Conservation (phyloP, 1,284 basidiomycete species). For the Malassezia pachydermatis region DNA sequence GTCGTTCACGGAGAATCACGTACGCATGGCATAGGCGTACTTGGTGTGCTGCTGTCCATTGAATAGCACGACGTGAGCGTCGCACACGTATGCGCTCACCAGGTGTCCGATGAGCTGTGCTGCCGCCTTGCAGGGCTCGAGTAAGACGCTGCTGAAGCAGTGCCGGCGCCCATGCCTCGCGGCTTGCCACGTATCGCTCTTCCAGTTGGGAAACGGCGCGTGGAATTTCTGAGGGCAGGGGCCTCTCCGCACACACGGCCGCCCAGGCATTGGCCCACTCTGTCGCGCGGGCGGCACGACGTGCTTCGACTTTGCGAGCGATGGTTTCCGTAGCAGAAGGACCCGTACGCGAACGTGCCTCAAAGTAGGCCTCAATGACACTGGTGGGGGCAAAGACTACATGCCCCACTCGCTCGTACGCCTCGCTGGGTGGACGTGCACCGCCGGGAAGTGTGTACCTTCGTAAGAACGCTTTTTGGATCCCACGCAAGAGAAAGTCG, state of each 20-base stretch:
- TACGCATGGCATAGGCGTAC: conserved; percentile 73
- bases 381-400: conserved; percentile 56
- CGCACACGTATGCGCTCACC: neutral
- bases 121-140: conserved; percentile 1
- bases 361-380: conserved; percentile 53
- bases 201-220: conserved; percentile 12
- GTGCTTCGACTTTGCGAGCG: conserved; percentile 27
- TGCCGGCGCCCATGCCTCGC: conserved; percentile 50
- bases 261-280: conserved; percentile 59
- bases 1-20: conserved; percentile 69
- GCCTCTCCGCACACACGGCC: conserved; percentile 53
- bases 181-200: conserved; percentile 10
- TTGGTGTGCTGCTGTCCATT: conserved; percentile 45
- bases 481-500: conserved; percentile 4
- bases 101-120: neutral
- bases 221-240: conserved; percentile 11
- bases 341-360: conserved; percentile 11
- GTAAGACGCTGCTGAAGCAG: conserved; percentile 54
- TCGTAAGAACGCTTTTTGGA: conserved; percentile 13
- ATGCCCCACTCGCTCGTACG: conserved; percentile 36
- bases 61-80: neutral
- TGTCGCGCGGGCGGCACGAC: conserved; percentile 50
- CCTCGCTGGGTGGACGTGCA: conserved; percentile 1
- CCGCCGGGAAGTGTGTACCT: conserved; percentile 3
- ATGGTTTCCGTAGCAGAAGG: conserved; percentile 54